Evolutionary conservation across 2,329 filamentous ascomycete genomes (phyloP).

Genomic region (Apiospora saccharicola): DNA sequence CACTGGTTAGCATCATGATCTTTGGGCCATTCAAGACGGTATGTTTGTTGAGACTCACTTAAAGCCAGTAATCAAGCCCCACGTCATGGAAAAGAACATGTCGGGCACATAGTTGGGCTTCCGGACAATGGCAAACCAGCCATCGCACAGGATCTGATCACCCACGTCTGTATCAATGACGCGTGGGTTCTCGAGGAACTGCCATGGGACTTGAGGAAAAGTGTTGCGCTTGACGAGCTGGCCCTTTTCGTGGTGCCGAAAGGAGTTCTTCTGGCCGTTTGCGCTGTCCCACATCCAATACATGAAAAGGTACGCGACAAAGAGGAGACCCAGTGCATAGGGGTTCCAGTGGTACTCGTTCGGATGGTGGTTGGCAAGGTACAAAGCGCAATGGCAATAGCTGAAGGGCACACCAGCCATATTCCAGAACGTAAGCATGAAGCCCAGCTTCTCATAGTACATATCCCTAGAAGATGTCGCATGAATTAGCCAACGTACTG

Average conservation of each 20-base stretch:
- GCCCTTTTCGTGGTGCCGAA: slow-evolving; percentile 80
- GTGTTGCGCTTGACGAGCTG: slow-evolving; percentile 74
- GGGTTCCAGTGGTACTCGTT: slow-evolving; percentile 79
- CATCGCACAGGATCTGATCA: slow-evolving; percentile 81
- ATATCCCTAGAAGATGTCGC: slow-evolving; percentile 64
- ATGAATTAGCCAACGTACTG: neutral
- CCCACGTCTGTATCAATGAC: slow-evolving; percentile 76
- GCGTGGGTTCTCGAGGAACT: slow-evolving; percentile 80
- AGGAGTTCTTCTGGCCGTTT: slow-evolving; percentile 94
- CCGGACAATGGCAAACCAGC: slow-evolving; percentile 81
- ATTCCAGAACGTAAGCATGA: slow-evolving; percentile 99
- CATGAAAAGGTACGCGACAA: slow-evolving; percentile 76
- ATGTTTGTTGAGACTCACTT: slow-evolving; percentile 30
- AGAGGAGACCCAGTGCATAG: slow-evolving; percentile 70
- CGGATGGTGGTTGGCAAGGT: slow-evolving; percentile 83
- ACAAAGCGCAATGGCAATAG: slow-evolving; percentile 94
- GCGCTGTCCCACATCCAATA: slow-evolving; percentile 94
- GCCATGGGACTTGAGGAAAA: slow-evolving; percentile 90
- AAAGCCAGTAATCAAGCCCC: slow-evolving; percentile 60
- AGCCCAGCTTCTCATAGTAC: slow-evolving; percentile 96
- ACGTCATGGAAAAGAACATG: slow-evolving; percentile 56
- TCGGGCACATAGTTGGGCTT: slow-evolving; percentile 64
- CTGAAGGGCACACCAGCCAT: slow-evolving; percentile 87
- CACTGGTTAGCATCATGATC: neutral
- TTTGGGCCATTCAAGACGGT: neutral